Conservation (phyloP, 1,284 basidiomycete genomes). For the Wallemia ichthyophaga region DNA sequence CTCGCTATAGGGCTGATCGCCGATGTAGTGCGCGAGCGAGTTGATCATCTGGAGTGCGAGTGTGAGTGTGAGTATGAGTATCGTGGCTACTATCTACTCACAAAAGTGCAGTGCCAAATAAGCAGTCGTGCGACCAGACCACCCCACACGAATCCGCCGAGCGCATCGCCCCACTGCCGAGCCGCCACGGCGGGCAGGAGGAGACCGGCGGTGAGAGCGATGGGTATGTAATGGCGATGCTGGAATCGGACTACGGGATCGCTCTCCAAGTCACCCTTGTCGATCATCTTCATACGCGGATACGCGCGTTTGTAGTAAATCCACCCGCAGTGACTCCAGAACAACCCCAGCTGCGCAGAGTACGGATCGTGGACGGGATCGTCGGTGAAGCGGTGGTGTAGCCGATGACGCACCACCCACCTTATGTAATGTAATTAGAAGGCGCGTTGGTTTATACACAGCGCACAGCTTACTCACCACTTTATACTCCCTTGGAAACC, state of each 20-base stretch:
- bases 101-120: constrained; percentile 46
- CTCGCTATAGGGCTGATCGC: constrained; percentile 41
- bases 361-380: constrained; percentile 41
- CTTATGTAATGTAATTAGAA: constrained; percentile 2
- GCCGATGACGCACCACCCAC: constrained; percentile 40
- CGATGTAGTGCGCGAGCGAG: constrained; percentile 49
- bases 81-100: no score
- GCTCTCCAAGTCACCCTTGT: constrained; percentile 33
- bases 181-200: constrained; percentile 27
- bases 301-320: constrained; percentile 48
- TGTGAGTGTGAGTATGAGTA: no score
- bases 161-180: constrained; percentile 25
- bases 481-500: constrained; percentile 36
- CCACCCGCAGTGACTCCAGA: constrained; percentile 45
- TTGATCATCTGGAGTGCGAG: no score
- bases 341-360: constrained; percentile 35
- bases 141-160: constrained; percentile 36
- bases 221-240: constrained; percentile 32
- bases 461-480: constrained; percentile 11
- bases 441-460: background rate
- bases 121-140: constrained; percentile 30
- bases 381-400: constrained; percentile 50
- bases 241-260: constrained; percentile 44
- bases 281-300: constrained; percentile 29
- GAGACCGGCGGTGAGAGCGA: constrained; percentile 31